Conservation (phyloP, 345 rosid genomes). For the Eucalyptus shirleyi region DNA sequence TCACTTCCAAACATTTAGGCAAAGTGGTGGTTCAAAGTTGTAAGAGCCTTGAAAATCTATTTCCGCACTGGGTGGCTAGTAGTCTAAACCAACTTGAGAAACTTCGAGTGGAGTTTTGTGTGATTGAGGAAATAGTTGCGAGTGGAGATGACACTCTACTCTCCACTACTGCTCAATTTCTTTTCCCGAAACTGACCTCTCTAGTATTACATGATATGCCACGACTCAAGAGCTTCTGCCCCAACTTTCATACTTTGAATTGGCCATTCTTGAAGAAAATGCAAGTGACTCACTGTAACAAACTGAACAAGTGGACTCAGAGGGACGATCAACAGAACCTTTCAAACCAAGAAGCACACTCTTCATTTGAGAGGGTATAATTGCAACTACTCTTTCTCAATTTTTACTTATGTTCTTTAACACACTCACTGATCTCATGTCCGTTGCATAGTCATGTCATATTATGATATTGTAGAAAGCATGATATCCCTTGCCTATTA, state of each 20-base stretch:
- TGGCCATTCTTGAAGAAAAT: neutral
- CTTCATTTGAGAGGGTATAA: neutral
- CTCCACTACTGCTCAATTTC: neutral
- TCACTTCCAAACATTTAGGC: neutral
- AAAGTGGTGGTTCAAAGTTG: neutral
- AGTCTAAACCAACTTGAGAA: neutral
- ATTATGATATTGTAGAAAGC: neutral
- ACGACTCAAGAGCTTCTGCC: neutral
- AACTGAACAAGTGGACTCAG: neutral
- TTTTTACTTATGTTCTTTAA: neutral
- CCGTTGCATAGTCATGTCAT: neutral
- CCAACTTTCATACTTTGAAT: neutral
- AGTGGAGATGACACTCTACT: neutral
- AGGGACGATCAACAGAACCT: neutral
- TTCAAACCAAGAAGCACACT: neutral
- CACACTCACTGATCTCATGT: neutral
- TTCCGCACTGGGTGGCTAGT: neutral
- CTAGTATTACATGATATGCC: neutral
- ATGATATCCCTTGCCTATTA: neutral
- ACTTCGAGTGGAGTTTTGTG: neutral
- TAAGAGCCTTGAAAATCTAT: neutral
- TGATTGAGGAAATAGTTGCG: neutral
- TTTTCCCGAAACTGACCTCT: neutral
- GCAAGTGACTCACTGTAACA: neutral
- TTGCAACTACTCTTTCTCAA: neutral